These are phyloP conservation scores for Rosa rugosa DNA, from an alignment of 306 rosid species.

Conservation along the genomic window DNA sequence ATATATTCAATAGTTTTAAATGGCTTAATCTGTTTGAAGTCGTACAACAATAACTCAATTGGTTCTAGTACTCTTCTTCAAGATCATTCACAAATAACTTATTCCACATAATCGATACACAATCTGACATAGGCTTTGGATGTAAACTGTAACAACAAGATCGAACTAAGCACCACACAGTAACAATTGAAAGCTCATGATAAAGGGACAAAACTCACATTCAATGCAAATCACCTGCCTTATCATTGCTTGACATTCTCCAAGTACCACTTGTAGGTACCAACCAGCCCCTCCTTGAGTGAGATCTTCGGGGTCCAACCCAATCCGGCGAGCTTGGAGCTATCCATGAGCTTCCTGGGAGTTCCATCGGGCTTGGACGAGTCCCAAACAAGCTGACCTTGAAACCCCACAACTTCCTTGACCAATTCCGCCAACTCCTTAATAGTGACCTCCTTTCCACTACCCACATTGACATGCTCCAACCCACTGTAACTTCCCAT, in stretches of 20 bases:
- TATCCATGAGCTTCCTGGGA: slow-evolving; percentile 94
- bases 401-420: slow-evolving; percentile 90
- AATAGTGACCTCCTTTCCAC: slow-evolving; percentile 87
- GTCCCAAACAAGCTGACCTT: slow-evolving; percentile 93
- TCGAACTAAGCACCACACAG: slow-evolving; percentile 6
- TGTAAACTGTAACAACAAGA: not conserved
- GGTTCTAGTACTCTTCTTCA: slow-evolving; percentile 8
- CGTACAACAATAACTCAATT: not conserved
- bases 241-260: slow-evolving; percentile 63
- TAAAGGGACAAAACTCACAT: not conserved
- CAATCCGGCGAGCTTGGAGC: slow-evolving; percentile 67
- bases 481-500: slow-evolving; percentile 75
- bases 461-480: slow-evolving; percentile 85
- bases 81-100: slow-evolving; percentile 23
- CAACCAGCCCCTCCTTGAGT: slow-evolving; percentile 85
- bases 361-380: slow-evolving; percentile 88
- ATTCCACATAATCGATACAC: slow-evolving; percentile 31
- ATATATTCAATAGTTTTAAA: not conserved
- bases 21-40: not conserved
- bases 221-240: slow-evolving; percentile 24
- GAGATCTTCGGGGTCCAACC: slow-evolving; percentile 90
- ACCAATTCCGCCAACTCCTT: slow-evolving; percentile 85
- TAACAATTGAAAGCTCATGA: slow-evolving; percentile 23
- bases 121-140: not conserved
- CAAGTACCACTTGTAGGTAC: slow-evolving; percentile 88